Evolutionary conservation across 305 asterid species (phyloP).

Genomic region (Coffea humblotiana): DNA sequence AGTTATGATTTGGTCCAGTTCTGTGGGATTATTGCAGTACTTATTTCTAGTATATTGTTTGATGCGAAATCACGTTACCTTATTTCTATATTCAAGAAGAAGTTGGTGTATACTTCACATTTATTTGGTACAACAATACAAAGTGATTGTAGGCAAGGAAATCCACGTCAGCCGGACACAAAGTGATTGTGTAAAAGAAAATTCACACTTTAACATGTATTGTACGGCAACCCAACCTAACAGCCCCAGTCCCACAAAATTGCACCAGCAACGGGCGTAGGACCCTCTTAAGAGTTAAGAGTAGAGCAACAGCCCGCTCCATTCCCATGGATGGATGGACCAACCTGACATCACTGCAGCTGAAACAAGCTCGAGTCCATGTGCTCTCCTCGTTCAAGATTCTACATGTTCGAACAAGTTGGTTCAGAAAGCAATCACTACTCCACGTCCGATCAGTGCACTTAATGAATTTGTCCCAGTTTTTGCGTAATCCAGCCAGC

Average conservation of each 20-base stretch:
- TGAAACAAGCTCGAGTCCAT: slow-evolving; percentile 35
- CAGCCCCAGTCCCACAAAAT: background rate
- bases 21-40: too few species aligned
- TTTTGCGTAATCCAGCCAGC: background rate
- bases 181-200: too few species aligned
- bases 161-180: too few species aligned
- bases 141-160: too few species aligned
- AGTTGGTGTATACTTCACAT: too few species aligned
- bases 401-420: slow-evolving; percentile 4
- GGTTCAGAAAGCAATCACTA: background rate
- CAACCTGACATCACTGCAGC: slow-evolving; percentile 21
- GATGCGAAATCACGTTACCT: too few species aligned
- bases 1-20: too few species aligned
- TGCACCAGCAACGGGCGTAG: background rate
- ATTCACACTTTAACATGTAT: too few species aligned
- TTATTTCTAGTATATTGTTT: too few species aligned
- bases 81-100: too few species aligned
- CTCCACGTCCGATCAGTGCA: background rate
- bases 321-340: background rate
- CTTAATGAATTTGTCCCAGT: background rate
- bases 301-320: background rate
- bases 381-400: slow-evolving; percentile 27
- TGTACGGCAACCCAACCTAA: too few species aligned
- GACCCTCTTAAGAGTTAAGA: background rate
- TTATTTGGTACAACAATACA: too few species aligned